phyloP scores from a whole-genome alignment of 169 alveolate species.

The Plasmodium berghei region DNA sequence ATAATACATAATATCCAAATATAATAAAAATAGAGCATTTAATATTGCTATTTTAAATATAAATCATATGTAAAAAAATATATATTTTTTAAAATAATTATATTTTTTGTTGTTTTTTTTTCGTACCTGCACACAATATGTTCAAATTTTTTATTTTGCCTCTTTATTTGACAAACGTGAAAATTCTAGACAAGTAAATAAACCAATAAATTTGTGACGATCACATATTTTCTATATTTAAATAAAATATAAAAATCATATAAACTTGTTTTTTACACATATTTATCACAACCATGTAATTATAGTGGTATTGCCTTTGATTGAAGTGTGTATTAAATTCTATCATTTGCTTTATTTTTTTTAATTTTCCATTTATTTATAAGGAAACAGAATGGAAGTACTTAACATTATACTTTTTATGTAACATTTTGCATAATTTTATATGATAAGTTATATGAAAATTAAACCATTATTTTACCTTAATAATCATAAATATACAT shows the following conservation, averaged over 20 bases:
- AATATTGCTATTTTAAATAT: neutral
- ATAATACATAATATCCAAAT: neutral
- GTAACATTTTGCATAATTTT: conserved; percentile 1
- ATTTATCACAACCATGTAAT: neutral
- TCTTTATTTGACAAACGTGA: conserved; percentile 17
- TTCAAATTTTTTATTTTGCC: conserved; percentile 25
- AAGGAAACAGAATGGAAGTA: conserved; percentile 10
- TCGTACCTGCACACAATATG: conserved; percentile 37
- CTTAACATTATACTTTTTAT: conserved; percentile 2
- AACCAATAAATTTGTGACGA: conserved; percentile 14
- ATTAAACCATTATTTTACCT: conserved; percentile 7
- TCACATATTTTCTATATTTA: conserved; percentile 10
- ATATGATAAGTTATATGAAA: conserved; percentile 1
- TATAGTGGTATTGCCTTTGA: neutral
- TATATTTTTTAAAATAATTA: neutral
- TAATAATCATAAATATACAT: conserved; percentile 4
- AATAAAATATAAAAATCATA: neutral
- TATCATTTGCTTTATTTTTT: too few relatives aligned
- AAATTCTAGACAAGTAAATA: neutral
- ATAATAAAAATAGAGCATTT: neutral
- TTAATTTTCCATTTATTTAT: neutral
- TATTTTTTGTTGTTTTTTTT: too few relatives aligned
- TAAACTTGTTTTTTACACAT: conserved; percentile 1
- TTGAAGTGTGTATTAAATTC: too few relatives aligned
- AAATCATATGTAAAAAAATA: neutral